A percentile compares a stretch with the other conserved stretches of the same genome.
Evolutionary conservation across 495 filamentous ascomycete genomes (phyloP).

Genomic region (Sordaria brevicollis): DNA sequence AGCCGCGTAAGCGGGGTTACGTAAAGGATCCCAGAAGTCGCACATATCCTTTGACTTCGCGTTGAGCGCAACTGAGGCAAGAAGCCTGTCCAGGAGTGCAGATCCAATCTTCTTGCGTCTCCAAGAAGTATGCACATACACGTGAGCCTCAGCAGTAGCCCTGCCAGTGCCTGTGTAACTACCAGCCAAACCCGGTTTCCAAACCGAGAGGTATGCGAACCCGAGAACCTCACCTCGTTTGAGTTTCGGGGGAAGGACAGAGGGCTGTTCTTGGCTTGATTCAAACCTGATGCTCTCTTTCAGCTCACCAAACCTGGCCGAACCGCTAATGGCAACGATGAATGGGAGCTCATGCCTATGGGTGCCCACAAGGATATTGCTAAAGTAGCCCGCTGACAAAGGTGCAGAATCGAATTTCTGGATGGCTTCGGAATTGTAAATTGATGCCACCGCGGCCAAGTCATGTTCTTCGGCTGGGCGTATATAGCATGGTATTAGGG

Average conservation of each 20-base stretch:
- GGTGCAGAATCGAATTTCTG: constrained; percentile 22
- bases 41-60: constrained; percentile 14
- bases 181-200: constrained; percentile 15
- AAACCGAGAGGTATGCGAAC: constrained; percentile 23
- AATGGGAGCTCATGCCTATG: constrained; percentile 24
- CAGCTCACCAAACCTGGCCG: neutral
- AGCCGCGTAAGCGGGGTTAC: constrained; percentile 12
- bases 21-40: constrained; percentile 18
- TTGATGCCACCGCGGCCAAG: constrained; percentile 14
- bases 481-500: constrained; percentile 19
- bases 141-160: constrained; percentile 17
- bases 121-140: constrained; percentile 24
- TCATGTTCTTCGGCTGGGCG: constrained; percentile 24
- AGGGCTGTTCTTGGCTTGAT: neutral
- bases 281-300: neutral
- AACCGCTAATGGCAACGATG: constrained; percentile 27
- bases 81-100: constrained; percentile 26
- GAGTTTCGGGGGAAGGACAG: neutral
- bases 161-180: constrained; percentile 10
- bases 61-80: constrained; percentile 15
- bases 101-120: constrained; percentile 26
- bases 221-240: constrained; percentile 19
- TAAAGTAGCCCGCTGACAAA: constrained; percentile 9
- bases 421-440: constrained; percentile 31
- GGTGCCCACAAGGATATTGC: constrained; percentile 12